Conservation (phyloP, 805 yeast genomes). For the Jamesozyma hellenica region DNA sequence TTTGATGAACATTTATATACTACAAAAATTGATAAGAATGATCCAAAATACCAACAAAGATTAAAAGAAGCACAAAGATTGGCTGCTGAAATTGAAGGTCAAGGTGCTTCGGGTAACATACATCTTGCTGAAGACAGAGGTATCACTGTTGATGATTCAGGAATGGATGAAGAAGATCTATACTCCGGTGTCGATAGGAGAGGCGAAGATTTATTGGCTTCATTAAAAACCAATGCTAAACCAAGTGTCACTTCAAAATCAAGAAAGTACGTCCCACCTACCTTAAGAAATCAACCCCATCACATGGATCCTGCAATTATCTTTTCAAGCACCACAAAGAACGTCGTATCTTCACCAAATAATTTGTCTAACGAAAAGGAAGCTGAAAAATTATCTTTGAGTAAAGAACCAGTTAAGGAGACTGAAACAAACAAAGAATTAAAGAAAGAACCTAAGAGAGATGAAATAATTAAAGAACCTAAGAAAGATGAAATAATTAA, state of each 20-base stretch:
- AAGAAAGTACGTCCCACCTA: conserved; percentile 28
- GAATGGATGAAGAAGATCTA: conserved; percentile 90
- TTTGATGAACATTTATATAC: conserved; percentile 82
- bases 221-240: conserved; percentile 24
- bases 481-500: not conserved
- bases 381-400: not conserved
- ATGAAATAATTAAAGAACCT: not conserved
- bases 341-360: not conserved
- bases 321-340: conserved; percentile 18
- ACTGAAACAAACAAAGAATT: not conserved
- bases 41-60: conserved; percentile 62
- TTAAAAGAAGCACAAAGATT: conserved; percentile 62
- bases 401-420: not conserved
- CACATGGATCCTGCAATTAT: conserved; percentile 29
- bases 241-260: conserved; percentile 21
- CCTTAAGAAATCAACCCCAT: conserved; percentile 28
- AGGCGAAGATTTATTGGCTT: conserved; percentile 28
- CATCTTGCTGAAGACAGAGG: conserved; percentile 94
- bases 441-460: not conserved
- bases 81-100: conserved; percentile 75
- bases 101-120: conserved; percentile 50
- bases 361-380: not conserved
- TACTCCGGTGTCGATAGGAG: conserved; percentile 81
- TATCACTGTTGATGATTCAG: conserved; percentile 62
- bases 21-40: conserved; percentile 56